Evolutionary conservation across 345 rosid species (phyloP), one percentile per base, ranked within the genome.

Genomic region (Rhodomyrtus tomentosa): DNA sequence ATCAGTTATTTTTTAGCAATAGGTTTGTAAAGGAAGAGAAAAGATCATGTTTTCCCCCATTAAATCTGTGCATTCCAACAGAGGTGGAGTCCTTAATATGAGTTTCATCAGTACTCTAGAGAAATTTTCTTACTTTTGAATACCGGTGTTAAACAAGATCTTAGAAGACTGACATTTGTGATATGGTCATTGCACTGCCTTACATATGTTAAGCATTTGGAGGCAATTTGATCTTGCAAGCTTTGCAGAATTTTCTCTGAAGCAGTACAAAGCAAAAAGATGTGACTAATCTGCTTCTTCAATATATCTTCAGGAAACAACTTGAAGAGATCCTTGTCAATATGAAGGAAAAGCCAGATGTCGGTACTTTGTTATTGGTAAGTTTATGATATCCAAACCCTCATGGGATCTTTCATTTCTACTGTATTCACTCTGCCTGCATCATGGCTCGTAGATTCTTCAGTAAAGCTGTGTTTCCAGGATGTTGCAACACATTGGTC

Each of bases 331-430:
- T 97, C 88, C 95, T 97, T 56, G 91, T 91, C 56, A 93, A 91
- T 89, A 85, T 95, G 90, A 93, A 94, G 88, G 99, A 95, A 91
- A 97, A 95, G 91, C 98, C 99, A 42, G 99, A 92, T 87, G 99
- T 97, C 32, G 98, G 95, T 79, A 92, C 90, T 81, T 85, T 97
- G 84, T 91, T 95, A 86, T 84, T 93, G 99, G 99, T 97, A 89
- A 87, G 93, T 85, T 85, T 86, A 51, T 58, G 27, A 50, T 79
- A 45, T 51, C 16, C 7, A 21, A 59, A 29, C 76, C 40, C 76
- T 62, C 42, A 62, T 0, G 10, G 52, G 73, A 59, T 22, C 76
- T 62, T 62, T 62, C 24, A 32, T 62, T 62, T 62, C 76, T 16
- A 42, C 56, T 58, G 62, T 62, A 84, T 52, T 50, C 13, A 4